Conservation (phyloP, 2,329 filamentous ascomycete species). For the Botryosphaeria dothidea region DNA sequence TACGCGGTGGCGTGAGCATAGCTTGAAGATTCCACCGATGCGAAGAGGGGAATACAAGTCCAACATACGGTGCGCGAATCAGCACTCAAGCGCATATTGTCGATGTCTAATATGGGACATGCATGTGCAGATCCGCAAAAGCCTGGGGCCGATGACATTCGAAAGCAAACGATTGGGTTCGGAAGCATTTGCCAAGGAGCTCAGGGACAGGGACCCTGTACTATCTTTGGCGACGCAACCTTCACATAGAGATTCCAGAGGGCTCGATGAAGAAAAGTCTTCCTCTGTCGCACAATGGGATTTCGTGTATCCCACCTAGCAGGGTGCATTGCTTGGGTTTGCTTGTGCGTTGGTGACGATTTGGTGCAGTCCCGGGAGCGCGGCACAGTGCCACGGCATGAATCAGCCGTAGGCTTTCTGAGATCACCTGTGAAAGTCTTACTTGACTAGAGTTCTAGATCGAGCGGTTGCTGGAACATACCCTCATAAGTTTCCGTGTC, state of each 20-base stretch:
- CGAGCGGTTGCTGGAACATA: neutral
- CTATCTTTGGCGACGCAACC: neutral
- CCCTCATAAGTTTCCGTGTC: neutral
- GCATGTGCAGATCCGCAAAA: neutral
- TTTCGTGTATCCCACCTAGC: no score
- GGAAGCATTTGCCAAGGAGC: neutral
- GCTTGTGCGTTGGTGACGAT: neutral
- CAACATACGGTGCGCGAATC: neutral
- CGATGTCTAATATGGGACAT: neutral
- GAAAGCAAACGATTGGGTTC: neutral
- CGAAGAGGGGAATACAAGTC: neutral
- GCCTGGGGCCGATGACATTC: neutral
- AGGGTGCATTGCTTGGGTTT: neutral
- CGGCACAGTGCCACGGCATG: neutral
- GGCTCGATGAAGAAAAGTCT: neutral
- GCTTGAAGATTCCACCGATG: neutral
- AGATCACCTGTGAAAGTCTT: neutral
- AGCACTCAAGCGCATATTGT: neutral
- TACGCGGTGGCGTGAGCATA: neutral
- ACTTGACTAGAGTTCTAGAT: neutral
- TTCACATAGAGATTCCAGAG: neutral
- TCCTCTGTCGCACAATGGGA: neutral
- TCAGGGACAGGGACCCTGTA: neutral
- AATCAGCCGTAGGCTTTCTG: neutral
- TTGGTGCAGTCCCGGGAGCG: neutral